These are phyloP conservation scores for Canariomyces notabilis DNA, from an alignment of 2,329 filamentous ascomycete species.

Conservation along the genomic window DNA sequence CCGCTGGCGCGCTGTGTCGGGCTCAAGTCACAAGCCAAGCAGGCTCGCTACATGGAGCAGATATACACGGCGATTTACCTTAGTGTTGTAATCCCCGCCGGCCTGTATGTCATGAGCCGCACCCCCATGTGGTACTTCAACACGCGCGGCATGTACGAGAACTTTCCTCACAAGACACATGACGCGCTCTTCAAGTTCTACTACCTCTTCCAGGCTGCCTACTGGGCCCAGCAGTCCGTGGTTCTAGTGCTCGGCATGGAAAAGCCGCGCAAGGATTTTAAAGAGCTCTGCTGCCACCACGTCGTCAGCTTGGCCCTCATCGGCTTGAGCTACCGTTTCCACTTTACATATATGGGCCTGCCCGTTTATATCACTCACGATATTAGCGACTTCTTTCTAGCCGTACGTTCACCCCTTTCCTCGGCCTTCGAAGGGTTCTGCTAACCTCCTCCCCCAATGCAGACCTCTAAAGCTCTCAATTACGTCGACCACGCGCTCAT, in stretches of 20 bases:
- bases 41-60: conserved; percentile 92
- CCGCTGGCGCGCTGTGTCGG: conserved; percentile 68
- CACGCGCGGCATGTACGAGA: conserved; percentile 82
- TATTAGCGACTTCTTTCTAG: conserved; percentile 91
- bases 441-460: conserved; percentile 16
- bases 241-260: conserved; percentile 82
- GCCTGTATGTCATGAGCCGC: conserved; percentile 83
- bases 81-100: conserved; percentile 71
- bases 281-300: conserved; percentile 87
- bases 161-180: conserved; percentile 78
- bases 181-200: conserved; percentile 86
- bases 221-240: conserved; percentile 93
- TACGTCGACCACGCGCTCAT: conserved; percentile 77
- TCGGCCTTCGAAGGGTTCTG: not conserved
- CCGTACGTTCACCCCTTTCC: conserved; percentile 50
- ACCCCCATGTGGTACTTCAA: conserved; percentile 98
- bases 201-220: conserved; percentile 89
- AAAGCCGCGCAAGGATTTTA: conserved; percentile 92
- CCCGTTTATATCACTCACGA: conserved; percentile 94
- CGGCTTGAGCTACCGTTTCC: conserved; percentile 83
- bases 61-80: conserved; percentile 93
- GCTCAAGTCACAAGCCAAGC: conserved; percentile 69
- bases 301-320: conserved; percentile 84
- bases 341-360: conserved; percentile 92
- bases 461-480: conserved; percentile 89